Percentiles rank a stretch among this genome's conserved stretches.
Evolutionary conservation across 805 yeast genomes (phyloP).

Genomic region (Lipomyces sp.): DNA sequence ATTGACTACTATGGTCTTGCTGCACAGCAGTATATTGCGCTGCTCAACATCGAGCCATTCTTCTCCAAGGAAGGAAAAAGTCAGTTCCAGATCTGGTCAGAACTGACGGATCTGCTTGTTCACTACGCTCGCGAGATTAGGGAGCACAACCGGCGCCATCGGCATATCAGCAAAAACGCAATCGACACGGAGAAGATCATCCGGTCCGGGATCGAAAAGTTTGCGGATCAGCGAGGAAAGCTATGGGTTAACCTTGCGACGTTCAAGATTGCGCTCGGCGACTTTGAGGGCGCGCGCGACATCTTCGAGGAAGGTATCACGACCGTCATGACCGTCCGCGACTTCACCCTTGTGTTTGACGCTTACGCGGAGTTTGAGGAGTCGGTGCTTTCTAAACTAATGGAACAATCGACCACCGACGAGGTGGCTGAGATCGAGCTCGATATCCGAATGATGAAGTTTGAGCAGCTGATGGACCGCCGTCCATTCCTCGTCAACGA

Average conservation of each 20-base stretch:
- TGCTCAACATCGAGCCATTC: slow-evolving; percentile 40
- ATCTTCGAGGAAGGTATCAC: slow-evolving; percentile 50
- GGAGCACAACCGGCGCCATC: neutral
- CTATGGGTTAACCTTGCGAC: slow-evolving; percentile 49
- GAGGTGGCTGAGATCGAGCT: slow-evolving; percentile 37
- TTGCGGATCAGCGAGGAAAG: slow-evolving; percentile 58
- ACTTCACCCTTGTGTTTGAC: slow-evolving; percentile 64
- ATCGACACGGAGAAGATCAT: slow-evolving; percentile 42
- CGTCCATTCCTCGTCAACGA: slow-evolving; percentile 63
- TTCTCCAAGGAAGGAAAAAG: slow-evolving; percentile 43
- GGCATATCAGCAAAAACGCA: slow-evolving; percentile 3
- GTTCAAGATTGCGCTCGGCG: slow-evolving; percentile 45
- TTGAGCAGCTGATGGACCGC: slow-evolving; percentile 55
- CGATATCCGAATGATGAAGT: slow-evolving; percentile 46
- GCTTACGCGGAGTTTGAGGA: slow-evolving; percentile 62
- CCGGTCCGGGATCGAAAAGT: slow-evolving; percentile 41
- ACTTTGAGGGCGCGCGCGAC: slow-evolving; percentile 42
- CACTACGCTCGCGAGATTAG: slow-evolving; percentile 29
- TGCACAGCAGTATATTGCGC: slow-evolving; percentile 37
- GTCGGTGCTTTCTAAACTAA: slow-evolving; percentile 38
- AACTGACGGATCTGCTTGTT: slow-evolving; percentile 45
- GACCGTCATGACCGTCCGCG: slow-evolving; percentile 50
- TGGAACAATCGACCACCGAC: slow-evolving; percentile 32
- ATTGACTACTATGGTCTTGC: slow-evolving; percentile 34
- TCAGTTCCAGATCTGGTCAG: slow-evolving; percentile 48